Base-by-base conservation (phyloP, 768 basidiomycete species). In the Asterophora lycoperdoides region DNA sequence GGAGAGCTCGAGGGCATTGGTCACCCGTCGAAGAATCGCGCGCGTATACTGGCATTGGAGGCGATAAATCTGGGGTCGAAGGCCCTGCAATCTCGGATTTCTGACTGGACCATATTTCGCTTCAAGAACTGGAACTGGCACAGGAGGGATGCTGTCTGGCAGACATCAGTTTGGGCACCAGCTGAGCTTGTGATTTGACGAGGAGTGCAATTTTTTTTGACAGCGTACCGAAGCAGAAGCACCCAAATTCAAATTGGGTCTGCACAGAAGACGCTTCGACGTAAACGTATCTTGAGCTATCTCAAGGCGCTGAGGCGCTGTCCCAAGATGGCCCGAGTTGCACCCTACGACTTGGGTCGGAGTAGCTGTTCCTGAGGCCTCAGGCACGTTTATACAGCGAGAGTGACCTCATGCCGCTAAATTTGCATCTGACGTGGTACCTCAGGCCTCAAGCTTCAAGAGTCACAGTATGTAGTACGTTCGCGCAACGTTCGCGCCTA, bases 171-270 rank as follows among this genome's bases (percentile, higher is more conserved):
- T 26, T 11, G 11, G 39, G 39, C 48, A 30, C 33, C 40, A 18
- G 57, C 53, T 32, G 49, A 48, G 46, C 44, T 15, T 41, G 23
- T 49, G 28, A 29, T 41, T 47, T 30, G 26, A 7, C 37, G 37
- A 45, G 23, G 35, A 23, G n/a, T 13, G 17, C 39, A 32, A 49
- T 54, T 48, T 49, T 54, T 48, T 49, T 48, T 61, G 56, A 59
- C 56, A 59, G 55, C 44, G 34, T 46, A 38, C 33, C 30, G 49
- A 55, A 57, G 46, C 40, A 54, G 56, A 57, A 58, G 56, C 56
- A 58, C 53, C 50, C 18, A 26, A 51, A 43, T 55, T 50, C 18
- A 26, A 51, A 43, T 40, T 38, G 40, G 17, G 14, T 20, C 37
- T 20, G 41, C 18, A 43, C 30, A 41, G 47, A 42, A 48, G 50